Percentiles rank a stretch among this genome's conserved stretches.
These are phyloP conservation scores for Tylopilus sp. DNA, from an alignment of 768 basidiomycete genomes.

Conservation along the genomic window DNA sequence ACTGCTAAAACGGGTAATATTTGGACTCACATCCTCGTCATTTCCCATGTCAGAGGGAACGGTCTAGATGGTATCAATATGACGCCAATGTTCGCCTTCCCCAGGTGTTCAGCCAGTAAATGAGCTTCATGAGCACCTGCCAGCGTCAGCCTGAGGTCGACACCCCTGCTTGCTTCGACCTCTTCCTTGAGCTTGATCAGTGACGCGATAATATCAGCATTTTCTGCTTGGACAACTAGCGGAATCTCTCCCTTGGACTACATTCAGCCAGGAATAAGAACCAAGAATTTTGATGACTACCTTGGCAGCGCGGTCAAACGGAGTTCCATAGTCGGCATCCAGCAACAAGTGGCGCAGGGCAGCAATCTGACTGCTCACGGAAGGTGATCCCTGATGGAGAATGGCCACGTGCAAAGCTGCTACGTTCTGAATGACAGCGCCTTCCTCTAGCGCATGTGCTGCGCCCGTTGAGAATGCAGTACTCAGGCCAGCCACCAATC, in stretches of 20 bases:
- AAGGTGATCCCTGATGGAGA: conserved; percentile 37
- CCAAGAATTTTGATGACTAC: conserved; percentile 27
- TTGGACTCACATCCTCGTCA: conserved; percentile 32
- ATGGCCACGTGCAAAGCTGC: conserved; percentile 63
- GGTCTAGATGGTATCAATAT: conserved; percentile 64
- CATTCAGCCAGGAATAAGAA: neutral
- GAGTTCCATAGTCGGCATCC: conserved; percentile 15
- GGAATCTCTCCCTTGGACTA: conserved; percentile 58
- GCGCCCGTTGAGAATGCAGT: conserved; percentile 56
- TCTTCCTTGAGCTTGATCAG: conserved; percentile 67
- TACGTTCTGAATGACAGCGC: conserved; percentile 58
- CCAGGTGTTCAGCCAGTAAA: conserved; percentile 69
- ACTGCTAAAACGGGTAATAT: neutral
- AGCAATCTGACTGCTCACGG: conserved; percentile 77
- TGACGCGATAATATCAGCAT: conserved; percentile 80
- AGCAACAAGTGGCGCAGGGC: conserved; percentile 64
- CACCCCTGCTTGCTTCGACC: conserved; percentile 46
- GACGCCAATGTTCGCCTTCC: conserved; percentile 63
- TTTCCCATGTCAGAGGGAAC: conserved; percentile 73
- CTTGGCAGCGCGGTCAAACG: conserved; percentile 43
- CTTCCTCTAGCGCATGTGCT: conserved; percentile 49
- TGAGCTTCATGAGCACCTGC: conserved; percentile 68
- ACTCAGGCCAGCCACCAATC: conserved; percentile 56
- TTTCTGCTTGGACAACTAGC: conserved; percentile 70
- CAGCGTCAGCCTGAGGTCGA: conserved; percentile 53